Conservation (phyloP, 2,329 filamentous ascomycete species). For the Trichoderma asperellum region DNA sequence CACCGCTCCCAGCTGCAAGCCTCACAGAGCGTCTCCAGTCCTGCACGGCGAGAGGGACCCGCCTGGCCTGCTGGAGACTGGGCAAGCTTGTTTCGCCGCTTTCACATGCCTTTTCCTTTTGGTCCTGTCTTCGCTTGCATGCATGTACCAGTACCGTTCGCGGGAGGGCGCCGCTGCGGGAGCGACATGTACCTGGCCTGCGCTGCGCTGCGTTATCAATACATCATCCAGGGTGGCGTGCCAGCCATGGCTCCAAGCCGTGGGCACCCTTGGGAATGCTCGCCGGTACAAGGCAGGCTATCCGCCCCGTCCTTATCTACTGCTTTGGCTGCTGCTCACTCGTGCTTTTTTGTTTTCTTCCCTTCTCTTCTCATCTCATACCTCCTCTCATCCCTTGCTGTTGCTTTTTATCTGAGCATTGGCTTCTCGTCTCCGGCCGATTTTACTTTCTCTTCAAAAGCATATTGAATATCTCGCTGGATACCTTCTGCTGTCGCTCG, state of each 20-base stretch:
- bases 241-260: conserved; percentile 4
- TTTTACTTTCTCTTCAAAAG: background rate
- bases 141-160: conserved; percentile 12
- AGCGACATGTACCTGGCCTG: conserved; percentile 12
- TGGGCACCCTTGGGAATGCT: conserved; percentile 19
- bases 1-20: conserved; percentile 5
- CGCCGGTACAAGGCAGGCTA: conserved; percentile 2
- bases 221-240: conserved; percentile 28
- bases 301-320: conserved; percentile 24
- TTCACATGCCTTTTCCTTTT: conserved; percentile 29
- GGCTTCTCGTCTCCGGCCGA: background rate
- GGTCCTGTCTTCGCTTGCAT: background rate
- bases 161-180: conserved; percentile 1
- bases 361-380: background rate
- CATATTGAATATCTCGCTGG: background rate
- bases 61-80: background rate
- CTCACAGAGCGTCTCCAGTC: conserved; percentile 9
- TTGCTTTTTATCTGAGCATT: background rate
- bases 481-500: background rate
- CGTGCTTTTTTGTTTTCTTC: conserved; percentile 12
- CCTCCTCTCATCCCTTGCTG: background rate
- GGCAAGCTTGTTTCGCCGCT: conserved; percentile 24
- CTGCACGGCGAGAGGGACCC: background rate
- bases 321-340: conserved; percentile 20
- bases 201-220: conserved; percentile 27